phyloP scores from a whole-genome alignment of 139 green algal species.

The Chlamydomonas asymmetrica region DNA sequence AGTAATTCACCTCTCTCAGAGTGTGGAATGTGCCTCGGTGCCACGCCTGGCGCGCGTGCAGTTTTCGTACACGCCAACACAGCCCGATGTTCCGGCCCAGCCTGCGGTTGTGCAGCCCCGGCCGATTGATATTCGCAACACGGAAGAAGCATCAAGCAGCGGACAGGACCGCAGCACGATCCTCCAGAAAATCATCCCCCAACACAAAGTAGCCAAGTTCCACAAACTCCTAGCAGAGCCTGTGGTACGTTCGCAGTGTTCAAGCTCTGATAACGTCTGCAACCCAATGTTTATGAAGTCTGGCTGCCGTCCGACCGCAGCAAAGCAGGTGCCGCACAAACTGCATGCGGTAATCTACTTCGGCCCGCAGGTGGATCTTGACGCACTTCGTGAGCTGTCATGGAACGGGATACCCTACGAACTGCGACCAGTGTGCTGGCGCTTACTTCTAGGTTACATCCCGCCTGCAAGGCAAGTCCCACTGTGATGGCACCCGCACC shows the following conservation, averaged over 20 bases:
- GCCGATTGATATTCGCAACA: too few species aligned
- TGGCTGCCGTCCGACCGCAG: background rate
- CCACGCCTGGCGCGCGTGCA: too few species aligned
- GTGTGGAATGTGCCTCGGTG: too few species aligned
- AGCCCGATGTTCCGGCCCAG: too few species aligned
- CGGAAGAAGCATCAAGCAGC: too few species aligned
- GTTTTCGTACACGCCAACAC: too few species aligned
- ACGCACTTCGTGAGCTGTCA: conserved; percentile 82
- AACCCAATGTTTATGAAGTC: background rate
- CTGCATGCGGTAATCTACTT: background rate
- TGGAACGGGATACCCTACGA: conserved; percentile 87
- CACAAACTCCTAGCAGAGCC: conserved; percentile 59
- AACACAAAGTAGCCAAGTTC: conserved; percentile 72
- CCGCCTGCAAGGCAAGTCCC: conserved; percentile 73
- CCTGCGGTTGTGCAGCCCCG: too few species aligned
- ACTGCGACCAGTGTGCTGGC: conserved; percentile 85
- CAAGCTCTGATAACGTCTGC: background rate
- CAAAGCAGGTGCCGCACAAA: background rate
- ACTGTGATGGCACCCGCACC: too few species aligned
- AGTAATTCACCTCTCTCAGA: too few species aligned
- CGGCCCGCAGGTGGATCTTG: conserved; percentile 72
- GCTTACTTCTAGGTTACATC: conserved; percentile 94
- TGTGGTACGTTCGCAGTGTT: conserved; percentile 38
- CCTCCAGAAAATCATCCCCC: too few species aligned
- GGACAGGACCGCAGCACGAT: too few species aligned